Conservation (phyloP, 768 basidiomycete genomes). For the Rhodotorula toruloides region DNA sequence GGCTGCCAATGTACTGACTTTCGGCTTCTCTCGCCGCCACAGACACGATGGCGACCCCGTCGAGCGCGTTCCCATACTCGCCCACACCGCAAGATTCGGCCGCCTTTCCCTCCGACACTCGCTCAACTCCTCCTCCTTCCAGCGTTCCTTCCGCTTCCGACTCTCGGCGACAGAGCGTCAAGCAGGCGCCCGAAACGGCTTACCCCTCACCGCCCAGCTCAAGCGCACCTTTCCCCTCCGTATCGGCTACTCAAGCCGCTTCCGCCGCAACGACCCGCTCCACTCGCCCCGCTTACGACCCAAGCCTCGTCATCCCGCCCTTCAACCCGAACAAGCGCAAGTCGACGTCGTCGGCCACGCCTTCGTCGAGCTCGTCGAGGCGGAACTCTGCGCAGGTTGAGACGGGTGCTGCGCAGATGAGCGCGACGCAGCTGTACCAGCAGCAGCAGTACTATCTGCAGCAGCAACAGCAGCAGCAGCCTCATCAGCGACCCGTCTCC, state of each 20-base stretch:
- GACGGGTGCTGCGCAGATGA: neutral
- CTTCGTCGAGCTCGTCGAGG: conserved; percentile 1
- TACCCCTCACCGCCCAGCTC: neutral
- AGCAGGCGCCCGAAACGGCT: neutral
- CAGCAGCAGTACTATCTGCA: conserved; percentile 9
- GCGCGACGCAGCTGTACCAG: neutral
- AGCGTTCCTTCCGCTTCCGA: neutral
- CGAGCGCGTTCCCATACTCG: conserved; percentile 19
- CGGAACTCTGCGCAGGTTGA: conserved; percentile 1
- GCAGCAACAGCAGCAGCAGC: conserved; percentile 6
- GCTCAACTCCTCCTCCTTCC: neutral
- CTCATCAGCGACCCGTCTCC: neutral
- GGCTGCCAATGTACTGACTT: too few species aligned
- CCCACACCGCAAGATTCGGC: conserved; percentile 16
- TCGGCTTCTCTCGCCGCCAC: neutral
- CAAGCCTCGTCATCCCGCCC: conserved; percentile 34
- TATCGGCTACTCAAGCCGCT: neutral
- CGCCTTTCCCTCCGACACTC: neutral
- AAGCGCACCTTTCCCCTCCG: neutral
- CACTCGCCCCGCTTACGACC: conserved; percentile 15
- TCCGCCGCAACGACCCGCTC: neutral
- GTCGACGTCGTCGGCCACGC: neutral
- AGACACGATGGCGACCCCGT: conserved; percentile 21
- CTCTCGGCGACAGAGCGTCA: neutral
- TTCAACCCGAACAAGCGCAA: conserved; percentile 38